A percentile compares a stretch with the other conserved stretches of the same genome.
Conservation (phyloP, 1,139 yeast genomes). For the Pichia sp. region DNA sequence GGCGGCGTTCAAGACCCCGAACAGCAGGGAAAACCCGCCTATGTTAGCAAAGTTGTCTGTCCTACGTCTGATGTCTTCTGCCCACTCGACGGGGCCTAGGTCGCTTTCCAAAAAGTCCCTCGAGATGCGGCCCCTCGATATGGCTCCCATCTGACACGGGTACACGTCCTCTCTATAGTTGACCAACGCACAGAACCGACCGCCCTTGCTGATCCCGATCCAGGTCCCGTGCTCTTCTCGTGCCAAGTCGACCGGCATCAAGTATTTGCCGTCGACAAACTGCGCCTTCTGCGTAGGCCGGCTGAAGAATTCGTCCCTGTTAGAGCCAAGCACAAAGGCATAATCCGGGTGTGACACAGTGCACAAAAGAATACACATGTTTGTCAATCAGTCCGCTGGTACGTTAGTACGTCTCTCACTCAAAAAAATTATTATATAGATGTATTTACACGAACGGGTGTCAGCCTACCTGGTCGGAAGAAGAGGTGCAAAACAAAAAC, state of each 20-base stretch:
- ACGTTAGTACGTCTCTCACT: no score
- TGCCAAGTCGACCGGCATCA: constrained; percentile 75
- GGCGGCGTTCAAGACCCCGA: constrained; percentile 46
- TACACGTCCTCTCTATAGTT: constrained; percentile 53
- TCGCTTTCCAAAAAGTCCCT: constrained; percentile 43
- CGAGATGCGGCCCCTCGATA: constrained; percentile 76
- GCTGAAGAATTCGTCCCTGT: constrained; percentile 77
- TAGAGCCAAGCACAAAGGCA: constrained; percentile 69
- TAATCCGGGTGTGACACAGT: constrained; percentile 27
- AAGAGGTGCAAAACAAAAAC: no score
- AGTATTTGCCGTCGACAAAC: constrained; percentile 39
- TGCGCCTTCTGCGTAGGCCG: constrained; percentile 67
- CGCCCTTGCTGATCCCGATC: constrained; percentile 68
- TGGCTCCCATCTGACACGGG: constrained; percentile 33
- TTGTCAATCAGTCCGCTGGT: not conserved
- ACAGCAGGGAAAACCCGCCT: constrained; percentile 82
- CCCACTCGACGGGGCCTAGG: constrained; percentile 46
- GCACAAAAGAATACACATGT: constrained; percentile 31
- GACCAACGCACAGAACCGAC: constrained; percentile 68
- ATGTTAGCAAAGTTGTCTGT: constrained; percentile 43
- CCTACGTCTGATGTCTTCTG: constrained; percentile 32
- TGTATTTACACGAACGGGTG: no score
- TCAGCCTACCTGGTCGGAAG: no score
- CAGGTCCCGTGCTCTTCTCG: constrained; percentile 83
- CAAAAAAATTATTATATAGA: no score